These are phyloP conservation scores for Dryas octopetala DNA, from an alignment of 306 rosid genomes.

Conservation along the genomic window DNA sequence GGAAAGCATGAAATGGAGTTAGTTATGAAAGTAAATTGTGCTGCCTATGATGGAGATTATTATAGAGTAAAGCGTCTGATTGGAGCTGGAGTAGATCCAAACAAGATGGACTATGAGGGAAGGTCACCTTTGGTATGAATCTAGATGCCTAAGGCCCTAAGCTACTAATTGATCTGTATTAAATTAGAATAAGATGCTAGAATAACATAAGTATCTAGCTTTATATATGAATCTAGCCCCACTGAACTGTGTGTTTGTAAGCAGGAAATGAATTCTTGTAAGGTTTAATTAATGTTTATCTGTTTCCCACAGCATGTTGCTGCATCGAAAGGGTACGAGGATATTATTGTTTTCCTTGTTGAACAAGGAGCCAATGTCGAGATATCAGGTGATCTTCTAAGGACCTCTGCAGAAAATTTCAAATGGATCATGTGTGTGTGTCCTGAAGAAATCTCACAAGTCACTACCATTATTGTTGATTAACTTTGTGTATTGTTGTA, in stretches of 20 bases:
- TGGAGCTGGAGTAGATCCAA: slow-evolving; percentile 63
- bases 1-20: slow-evolving; percentile 53
- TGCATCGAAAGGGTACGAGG: slow-evolving; percentile 56
- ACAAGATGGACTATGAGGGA: slow-evolving; percentile 62
- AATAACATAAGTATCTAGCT: not conserved
- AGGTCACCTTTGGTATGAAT: slow-evolving; percentile 68
- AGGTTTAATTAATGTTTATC: not conserved
- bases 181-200: not conserved
- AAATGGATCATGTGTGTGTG: not conserved
- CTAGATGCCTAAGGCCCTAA: not conserved
- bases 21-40: slow-evolving; percentile 54
- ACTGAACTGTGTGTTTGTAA: not conserved
- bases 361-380: slow-evolving; percentile 42
- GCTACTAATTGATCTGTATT: not conserved
- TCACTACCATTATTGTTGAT: slow-evolving; percentile 4
- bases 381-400: slow-evolving; percentile 40
- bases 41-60: slow-evolving; percentile 51
- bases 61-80: slow-evolving; percentile 49
- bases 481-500: slow-evolving; percentile 1
- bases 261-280: too few species aligned
- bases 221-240: not conserved
- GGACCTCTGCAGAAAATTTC: not conserved
- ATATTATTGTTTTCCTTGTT: slow-evolving; percentile 51
- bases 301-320: slow-evolving; percentile 45
- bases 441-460: not conserved